Evolutionary conservation across 2,329 filamentous ascomycete genomes (phyloP), one percentile per base, ranked within the genome.

Genomic region (Xenoacremonium recifei): DNA sequence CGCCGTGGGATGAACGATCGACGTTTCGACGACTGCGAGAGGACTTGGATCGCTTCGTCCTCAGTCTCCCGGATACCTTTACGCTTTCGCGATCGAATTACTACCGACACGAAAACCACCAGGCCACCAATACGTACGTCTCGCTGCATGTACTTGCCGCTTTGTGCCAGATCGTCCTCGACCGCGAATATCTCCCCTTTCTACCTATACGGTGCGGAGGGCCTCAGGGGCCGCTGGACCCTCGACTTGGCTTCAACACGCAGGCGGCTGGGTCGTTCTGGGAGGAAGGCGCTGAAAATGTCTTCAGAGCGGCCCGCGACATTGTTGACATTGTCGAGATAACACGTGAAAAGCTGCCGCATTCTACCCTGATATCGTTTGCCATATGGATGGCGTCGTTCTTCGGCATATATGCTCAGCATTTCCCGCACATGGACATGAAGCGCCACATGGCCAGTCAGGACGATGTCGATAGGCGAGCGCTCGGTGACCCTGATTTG

Each of bases 371-470:
- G 23, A 75, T 84, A 4, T 73, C 80, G 4, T 88, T 86, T 55
- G 77, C 83, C 3, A 71, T 85, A 29, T 89, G 83, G 71, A 79
- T 77, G 10, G 82, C 84, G 1, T 77, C 79, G 0, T 84, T 86
- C 53, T 72, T 80, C 13, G 80, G 81, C 23, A 71, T 86, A 3
- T 89, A 88, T 58, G 79, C 79, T 10, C 70, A 73, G 33, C 78
- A 82, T 54, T 89, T 88, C 42, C 81, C 82, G 0, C 75, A 78
- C 43, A 87, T 89, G 80, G 85, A 89, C 51, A 69, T 68, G 1
- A 65, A 76, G 10, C 64, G 39, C 23, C 31, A 39, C 12, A 43
- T 50, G 39, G 27, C 31, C 10, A 41, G 37, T 15, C 30, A 23
- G 29, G 44, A 37, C 21, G 32, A 36, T 17, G 32, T 34, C n/a